Evolutionary conservation across 495 filamentous ascomycete genomes (phyloP).

Genomic region (Glutinoglossum americanum): DNA sequence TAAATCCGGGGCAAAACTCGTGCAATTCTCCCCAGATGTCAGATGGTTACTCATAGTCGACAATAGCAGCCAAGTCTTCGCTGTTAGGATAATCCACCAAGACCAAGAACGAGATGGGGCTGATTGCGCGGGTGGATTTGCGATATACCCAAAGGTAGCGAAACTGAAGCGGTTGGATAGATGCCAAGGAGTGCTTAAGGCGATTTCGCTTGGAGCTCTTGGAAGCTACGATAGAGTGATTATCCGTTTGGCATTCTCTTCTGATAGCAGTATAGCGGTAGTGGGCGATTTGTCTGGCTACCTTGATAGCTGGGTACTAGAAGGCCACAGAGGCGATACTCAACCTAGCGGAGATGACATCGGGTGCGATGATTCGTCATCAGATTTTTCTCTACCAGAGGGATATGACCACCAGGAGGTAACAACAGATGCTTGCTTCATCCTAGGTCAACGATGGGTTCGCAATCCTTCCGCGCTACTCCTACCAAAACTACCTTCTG

Average conservation of each 20-base stretch:
- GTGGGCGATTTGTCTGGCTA: constrained; percentile 64
- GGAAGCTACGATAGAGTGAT: constrained; percentile 64
- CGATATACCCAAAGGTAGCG: constrained; percentile 16
- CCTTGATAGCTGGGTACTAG: constrained; percentile 67
- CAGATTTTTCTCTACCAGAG: constrained; percentile 9
- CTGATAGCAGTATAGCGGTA: constrained; percentile 57
- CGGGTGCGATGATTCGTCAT: constrained; percentile 9
- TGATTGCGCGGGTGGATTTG: neutral
- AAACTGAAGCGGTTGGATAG: constrained; percentile 37
- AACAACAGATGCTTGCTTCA: constrained; percentile 5
- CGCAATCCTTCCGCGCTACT: constrained; percentile 42
- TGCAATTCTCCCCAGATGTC: constrained; percentile 29
- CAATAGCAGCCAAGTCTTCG: constrained; percentile 23
- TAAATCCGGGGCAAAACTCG: constrained; percentile 39
- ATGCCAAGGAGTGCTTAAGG: constrained; percentile 10
- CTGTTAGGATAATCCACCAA: neutral
- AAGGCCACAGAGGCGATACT: constrained; percentile 27
- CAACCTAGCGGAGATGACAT: constrained; percentile 14
- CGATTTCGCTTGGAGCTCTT: constrained; percentile 25
- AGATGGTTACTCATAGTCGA: constrained; percentile 35
- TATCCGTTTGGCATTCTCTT: constrained; percentile 53
- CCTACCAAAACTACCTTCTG: constrained; percentile 54
- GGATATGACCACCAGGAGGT: constrained; percentile 6
- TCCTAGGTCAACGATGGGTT: constrained; percentile 35
- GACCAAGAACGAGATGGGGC: neutral